Base-by-base conservation (phyloP, 1,284 basidiomycete genomes). In the Marasmius oreades region DNA sequence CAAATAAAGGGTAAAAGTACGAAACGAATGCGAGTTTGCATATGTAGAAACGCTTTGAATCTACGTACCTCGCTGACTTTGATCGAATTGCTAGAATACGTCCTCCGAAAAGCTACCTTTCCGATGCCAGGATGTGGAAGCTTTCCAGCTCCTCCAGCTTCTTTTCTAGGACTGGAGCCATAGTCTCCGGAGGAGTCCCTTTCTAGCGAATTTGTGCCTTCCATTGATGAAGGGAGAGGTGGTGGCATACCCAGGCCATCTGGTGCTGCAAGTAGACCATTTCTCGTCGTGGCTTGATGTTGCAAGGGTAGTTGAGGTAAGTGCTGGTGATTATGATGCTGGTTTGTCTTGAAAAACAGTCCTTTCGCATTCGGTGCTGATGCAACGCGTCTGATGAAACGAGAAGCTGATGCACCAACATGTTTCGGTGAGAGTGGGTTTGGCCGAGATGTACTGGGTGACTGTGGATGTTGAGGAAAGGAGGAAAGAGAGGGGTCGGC, bases 61-160 rank as follows among this genome's bases (percentile, higher is more conserved):
- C n/a, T n/a, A 75, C 86, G 72, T 71, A 92, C 92, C 71, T 88
- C 82, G 70, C 88, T 82, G 64, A 96, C 88, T 78, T 98, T 98
- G 78, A 99, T 98, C 43, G 94, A 97, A 73, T 97, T 97, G 69
- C 92, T 95, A 47, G 92, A 95, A 73, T 99, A 99, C 45, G 96
- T 98, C 65, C 96, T 76, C 60, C 93, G 82, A 74, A 98, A 98
- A 31, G 90, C 84, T 57, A 82, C 72, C 72, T 87, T 84, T 10
- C 28, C 28, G 28, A 31, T 31, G 58, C 83, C 80, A 34, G 84
- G 81, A 6, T 76, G 76, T 12, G 80, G 79, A 28, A 67, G 61
- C 20, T 66, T 65, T 44, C 72, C 73, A 61, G 74, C 80, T 51
- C 74, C 72, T 56, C 79, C 75, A 61, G 73, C 74, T 52, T 70